phyloP scores from a whole-genome alignment of 495 filamentous ascomycete genomes.

The Talaromyces adpressus region DNA sequence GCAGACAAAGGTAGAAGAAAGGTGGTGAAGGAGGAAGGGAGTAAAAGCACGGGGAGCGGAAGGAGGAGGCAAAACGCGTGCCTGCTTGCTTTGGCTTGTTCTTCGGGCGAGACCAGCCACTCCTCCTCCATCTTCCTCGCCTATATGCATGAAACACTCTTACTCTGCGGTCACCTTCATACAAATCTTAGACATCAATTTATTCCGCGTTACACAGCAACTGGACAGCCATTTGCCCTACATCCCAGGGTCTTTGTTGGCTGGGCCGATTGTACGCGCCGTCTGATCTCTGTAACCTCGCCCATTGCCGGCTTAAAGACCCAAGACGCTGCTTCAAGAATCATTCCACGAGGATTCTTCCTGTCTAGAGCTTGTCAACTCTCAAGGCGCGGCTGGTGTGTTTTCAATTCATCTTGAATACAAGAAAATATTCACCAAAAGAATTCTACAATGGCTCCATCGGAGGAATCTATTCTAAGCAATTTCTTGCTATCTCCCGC shows the following conservation, averaged over 20 bases:
- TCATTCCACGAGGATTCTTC: background rate
- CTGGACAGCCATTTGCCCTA: background rate
- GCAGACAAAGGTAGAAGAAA: background rate
- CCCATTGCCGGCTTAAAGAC: background rate
- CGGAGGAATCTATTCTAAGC: conserved; percentile 63
- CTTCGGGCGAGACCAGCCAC: background rate
- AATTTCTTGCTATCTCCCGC: conserved; percentile 74
- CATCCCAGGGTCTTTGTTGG: background rate
- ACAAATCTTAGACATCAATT: background rate
- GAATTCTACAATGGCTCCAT: conserved; percentile 51
- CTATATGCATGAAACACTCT: background rate
- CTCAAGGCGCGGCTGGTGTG: background rate
- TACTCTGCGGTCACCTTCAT: background rate
- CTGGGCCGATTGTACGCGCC: background rate
- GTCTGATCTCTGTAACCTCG: background rate
- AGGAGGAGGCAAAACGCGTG: conserved; percentile 15
- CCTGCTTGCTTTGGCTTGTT: conserved; percentile 5
- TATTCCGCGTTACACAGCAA: background rate
- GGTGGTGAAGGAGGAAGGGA: conserved; percentile 1
- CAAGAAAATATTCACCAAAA: background rate
- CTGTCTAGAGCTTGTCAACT: background rate
- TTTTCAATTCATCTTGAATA: background rate
- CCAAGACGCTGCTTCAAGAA: background rate
- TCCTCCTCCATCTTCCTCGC: background rate
- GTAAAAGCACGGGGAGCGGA: conserved; percentile 9